Evolutionary conservation across 2,329 filamentous ascomycete species (phyloP).

Genomic region (Raffaelea ambrosiae): DNA sequence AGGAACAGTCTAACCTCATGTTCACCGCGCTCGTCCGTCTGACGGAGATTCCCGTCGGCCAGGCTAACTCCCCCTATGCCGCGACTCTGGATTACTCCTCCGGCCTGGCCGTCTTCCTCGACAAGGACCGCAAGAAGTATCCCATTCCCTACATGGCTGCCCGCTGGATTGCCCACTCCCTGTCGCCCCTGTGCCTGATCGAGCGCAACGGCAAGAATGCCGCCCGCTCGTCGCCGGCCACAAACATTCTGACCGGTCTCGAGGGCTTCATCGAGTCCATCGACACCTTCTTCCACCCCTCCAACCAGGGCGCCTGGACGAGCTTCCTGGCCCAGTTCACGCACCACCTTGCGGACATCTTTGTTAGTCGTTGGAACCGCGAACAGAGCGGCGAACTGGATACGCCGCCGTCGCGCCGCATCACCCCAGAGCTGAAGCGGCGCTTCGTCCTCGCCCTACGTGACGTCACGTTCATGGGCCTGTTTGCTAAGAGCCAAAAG

Average conservation of each 20-base stretch:
- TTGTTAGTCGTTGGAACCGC: slow-evolving; percentile 95
- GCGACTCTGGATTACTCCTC: slow-evolving; percentile 74
- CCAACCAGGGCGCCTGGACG: slow-evolving; percentile 89
- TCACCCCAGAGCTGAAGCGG: slow-evolving; percentile 73
- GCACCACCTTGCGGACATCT: slow-evolving; percentile 89
- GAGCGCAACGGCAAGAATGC: slow-evolving; percentile 20
- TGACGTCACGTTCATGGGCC: slow-evolving; percentile 95
- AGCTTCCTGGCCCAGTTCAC: slow-evolving; percentile 82
- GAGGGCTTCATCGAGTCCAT: slow-evolving; percentile 91
- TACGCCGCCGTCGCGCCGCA: slow-evolving; percentile 66
- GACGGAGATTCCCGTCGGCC: slow-evolving; percentile 92
- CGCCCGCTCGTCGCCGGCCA: slow-evolving; percentile 28
- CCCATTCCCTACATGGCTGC: slow-evolving; percentile 88
- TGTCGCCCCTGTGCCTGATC: slow-evolving; percentile 76
- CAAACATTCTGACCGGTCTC: slow-evolving; percentile 74
- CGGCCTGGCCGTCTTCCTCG: slow-evolving; percentile 76
- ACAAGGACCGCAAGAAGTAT: slow-evolving; percentile 89
- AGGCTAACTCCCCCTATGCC: slow-evolving; percentile 84
- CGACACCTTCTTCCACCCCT: slow-evolving; percentile 98
- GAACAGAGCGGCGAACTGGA: slow-evolving; percentile 90
- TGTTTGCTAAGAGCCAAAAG: slow-evolving; percentile 91
- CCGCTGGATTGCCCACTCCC: slow-evolving; percentile 83
- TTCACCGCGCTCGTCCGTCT: slow-evolving; percentile 86
- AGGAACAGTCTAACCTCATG: slow-evolving; percentile 83
- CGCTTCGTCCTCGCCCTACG: slow-evolving; percentile 83